Conservation (phyloP, 768 basidiomycete genomes). For the Favolaschia claudopus region DNA sequence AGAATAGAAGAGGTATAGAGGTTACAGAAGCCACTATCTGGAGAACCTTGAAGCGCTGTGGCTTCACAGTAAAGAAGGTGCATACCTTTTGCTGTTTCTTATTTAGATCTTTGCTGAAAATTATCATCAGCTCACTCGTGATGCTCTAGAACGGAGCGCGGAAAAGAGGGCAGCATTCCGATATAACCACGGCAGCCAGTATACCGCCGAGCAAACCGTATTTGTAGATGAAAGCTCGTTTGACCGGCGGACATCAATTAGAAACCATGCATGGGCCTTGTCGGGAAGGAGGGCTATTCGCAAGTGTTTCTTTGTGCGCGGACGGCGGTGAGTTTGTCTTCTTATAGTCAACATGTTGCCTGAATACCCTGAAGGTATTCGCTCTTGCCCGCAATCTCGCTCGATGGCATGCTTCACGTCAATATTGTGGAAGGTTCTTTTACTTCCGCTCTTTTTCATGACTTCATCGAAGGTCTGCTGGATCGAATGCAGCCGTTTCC, state of each 20-base stretch:
- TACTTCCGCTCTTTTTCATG: conserved; percentile 32
- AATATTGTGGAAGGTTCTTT: conserved; percentile 39
- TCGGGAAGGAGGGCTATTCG: conserved; percentile 29
- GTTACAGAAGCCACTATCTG: conserved; percentile 27
- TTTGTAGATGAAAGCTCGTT: conserved; percentile 46
- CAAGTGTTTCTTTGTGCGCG: conserved; percentile 37
- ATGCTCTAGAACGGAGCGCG: background rate
- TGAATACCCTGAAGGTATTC: conserved; percentile 35
- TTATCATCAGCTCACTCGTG: background rate
- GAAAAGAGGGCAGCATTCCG: background rate
- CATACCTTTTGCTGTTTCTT: background rate
- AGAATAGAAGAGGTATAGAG: conserved; percentile 11
- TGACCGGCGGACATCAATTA: conserved; percentile 32
- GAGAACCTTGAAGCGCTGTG: conserved; percentile 19
- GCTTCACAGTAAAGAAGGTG: conserved; percentile 29
- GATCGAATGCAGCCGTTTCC: conserved; percentile 48
- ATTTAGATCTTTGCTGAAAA: background rate
- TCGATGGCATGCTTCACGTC: conserved; percentile 42
- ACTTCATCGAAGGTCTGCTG: conserved; percentile 43
- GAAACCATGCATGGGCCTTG: conserved; percentile 36
- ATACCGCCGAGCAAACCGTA: conserved; percentile 33
- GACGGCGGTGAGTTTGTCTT: conserved; percentile 25
- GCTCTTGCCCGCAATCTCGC: conserved; percentile 43
- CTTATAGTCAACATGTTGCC: background rate
- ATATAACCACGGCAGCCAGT: conserved; percentile 17